Conservation (phyloP, 2,329 filamentous ascomycete genomes). For the Alternaria alternata region DNA sequence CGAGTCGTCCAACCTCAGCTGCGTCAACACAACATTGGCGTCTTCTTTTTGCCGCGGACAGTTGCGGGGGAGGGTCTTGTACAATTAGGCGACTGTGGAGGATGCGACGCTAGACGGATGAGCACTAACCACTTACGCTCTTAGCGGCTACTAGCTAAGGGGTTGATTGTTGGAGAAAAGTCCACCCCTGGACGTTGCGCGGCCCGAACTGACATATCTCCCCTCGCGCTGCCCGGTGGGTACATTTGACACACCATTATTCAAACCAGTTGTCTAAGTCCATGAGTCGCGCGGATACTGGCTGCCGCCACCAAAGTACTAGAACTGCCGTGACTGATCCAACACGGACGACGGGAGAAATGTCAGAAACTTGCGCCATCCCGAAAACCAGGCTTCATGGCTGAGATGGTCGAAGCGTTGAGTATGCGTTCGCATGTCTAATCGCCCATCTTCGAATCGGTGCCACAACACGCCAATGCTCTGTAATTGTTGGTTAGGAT, state of each 20-base stretch:
- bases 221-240: background rate
- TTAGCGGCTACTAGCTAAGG: constrained; percentile 4
- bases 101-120: constrained; percentile 22
- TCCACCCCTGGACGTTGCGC: constrained; percentile 9
- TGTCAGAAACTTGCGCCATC: constrained; percentile 12
- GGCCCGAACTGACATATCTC: constrained; percentile 7
- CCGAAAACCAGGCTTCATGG: constrained; percentile 14
- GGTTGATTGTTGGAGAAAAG: constrained; percentile 17
- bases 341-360: constrained; percentile 11
- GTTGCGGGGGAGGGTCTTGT: constrained; percentile 23
- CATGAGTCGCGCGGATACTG: constrained; percentile 1
- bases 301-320: background rate
- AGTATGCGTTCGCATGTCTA: constrained; percentile 6
- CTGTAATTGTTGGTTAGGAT: background rate
- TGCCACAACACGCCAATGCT: constrained; percentile 7
- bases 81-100: constrained; percentile 30
- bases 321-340: background rate
- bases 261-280: background rate
- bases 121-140: constrained; percentile 7
- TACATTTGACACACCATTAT: background rate
- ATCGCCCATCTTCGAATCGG: constrained; percentile 15
- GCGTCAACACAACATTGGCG: background rate
- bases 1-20: constrained; percentile 2
- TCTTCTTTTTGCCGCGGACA: constrained; percentile 15
- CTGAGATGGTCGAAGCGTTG: background rate